A percentile compares a stretch with the other conserved stretches of the same genome.
phyloP scores from a whole-genome alignment of 2,329 filamentous ascomycete species.

The Microsporum audouinii region DNA sequence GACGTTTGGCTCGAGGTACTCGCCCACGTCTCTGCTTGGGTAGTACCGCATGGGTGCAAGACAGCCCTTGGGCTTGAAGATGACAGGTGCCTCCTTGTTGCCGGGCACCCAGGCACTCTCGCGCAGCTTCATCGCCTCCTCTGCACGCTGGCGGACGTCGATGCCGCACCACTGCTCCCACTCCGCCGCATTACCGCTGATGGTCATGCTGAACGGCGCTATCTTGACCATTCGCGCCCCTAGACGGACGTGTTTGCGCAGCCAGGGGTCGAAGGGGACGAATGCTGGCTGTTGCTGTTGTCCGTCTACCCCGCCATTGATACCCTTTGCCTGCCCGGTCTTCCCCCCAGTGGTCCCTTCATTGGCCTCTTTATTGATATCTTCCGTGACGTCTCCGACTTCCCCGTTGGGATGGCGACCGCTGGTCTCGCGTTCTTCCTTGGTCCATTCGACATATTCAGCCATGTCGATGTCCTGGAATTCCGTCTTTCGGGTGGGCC shows the following conservation, averaged over 20 bases:
- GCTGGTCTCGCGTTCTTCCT: neutral
- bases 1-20: neutral
- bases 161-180: neutral
- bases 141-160: neutral
- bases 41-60: neutral
- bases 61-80: neutral
- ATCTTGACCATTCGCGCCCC: neutral
- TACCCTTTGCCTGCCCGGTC: neutral
- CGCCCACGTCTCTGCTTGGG: neutral
- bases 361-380: neutral
- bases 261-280: slow-evolving; percentile 2
- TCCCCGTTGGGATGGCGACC: no score
- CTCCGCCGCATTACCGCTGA: neutral
- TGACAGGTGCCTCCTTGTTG: neutral
- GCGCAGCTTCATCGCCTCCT: neutral
- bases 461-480: neutral
- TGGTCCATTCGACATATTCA: neutral
- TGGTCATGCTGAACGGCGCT: neutral
- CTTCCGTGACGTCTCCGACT: neutral
- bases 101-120: neutral
- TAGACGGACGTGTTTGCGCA: neutral
- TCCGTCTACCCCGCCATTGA: neutral
- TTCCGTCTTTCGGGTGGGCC: neutral
- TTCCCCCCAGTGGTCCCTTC: neutral
- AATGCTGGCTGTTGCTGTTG: neutral